A percentile compares a stretch with the other conserved stretches of the same genome.
Conservation (phyloP, 192 early-diverging fungal genomes). For the Entomortierella parvispora region DNA sequence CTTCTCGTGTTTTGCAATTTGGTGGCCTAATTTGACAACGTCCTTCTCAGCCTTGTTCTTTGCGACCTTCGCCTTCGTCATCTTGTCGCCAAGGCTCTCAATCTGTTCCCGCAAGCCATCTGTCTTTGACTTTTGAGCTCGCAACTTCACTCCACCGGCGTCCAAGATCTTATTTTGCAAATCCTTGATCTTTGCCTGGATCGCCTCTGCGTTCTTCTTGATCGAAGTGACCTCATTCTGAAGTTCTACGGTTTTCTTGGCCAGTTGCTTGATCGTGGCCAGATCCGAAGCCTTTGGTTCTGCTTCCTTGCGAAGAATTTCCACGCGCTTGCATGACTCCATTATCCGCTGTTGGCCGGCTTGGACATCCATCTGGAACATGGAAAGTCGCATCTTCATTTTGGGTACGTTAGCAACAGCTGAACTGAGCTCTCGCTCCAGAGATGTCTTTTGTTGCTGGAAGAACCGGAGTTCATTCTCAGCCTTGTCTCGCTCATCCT, state of each 20-base stretch:
- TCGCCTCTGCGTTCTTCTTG: conserved; percentile 64
- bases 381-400: conserved; percentile 70
- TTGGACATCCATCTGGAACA: conserved; percentile 78
- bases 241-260: conserved; percentile 57
- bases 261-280: conserved; percentile 61
- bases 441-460: conserved; percentile 44
- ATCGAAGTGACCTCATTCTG: conserved; percentile 57
- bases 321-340: conserved; percentile 75
- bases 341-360: conserved; percentile 70
- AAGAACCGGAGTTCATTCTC: conserved; percentile 66
- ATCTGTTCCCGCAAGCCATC: conserved; percentile 85
- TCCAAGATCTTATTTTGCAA: conserved; percentile 93
- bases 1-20: conserved; percentile 69
- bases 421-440: conserved; percentile 58
- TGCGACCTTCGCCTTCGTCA: conserved; percentile 78
- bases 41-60: conserved; percentile 83
- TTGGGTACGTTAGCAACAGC: conserved; percentile 64
- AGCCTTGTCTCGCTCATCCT: conserved; percentile 65
- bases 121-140: conserved; percentile 86
- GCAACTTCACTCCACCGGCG: conserved; percentile 87
- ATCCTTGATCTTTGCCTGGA: conserved; percentile 82
- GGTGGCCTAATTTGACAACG: conserved; percentile 71
- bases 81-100: conserved; percentile 68
- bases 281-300: conserved; percentile 65
- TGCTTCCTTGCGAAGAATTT: conserved; percentile 59